These are phyloP conservation scores for Chlorophyllum brunneum DNA, from an alignment of 768 basidiomycete species.

Conservation along the genomic window DNA sequence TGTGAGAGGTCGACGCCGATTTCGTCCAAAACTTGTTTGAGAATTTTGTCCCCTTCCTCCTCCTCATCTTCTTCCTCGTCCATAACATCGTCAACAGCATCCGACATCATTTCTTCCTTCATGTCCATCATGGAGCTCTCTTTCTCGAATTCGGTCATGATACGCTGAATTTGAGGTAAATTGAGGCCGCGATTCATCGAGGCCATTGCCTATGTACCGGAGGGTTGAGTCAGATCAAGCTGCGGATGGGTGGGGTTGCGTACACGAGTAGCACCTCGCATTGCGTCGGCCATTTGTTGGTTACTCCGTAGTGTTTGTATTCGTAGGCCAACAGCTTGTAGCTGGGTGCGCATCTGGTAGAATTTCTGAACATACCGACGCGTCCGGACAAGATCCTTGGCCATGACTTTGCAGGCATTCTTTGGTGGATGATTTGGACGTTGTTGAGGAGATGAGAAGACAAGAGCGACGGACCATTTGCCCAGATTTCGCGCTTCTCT, in stretches of 20 bases:
- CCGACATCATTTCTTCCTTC: conserved; percentile 99
- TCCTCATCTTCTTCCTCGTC: conserved; percentile 97
- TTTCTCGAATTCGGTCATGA: conserved; percentile 98
- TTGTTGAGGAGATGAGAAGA: conserved; percentile 3
- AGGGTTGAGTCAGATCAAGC: conserved; percentile 10
- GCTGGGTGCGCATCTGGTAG: conserved; percentile 97
- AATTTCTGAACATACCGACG: conserved; percentile 96
- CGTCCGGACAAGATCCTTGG: conserved; percentile 96
- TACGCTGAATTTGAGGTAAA: conserved; percentile 89
- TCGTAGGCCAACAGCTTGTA: conserved; percentile 91
- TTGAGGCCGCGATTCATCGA: conserved; percentile 97
- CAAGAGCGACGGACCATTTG: conserved; percentile 66
- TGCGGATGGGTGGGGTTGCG: conserved; percentile 25
- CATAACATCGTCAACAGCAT: conserved; percentile 97
- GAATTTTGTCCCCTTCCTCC: conserved; percentile 90
- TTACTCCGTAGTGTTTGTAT: conserved; percentile 97
- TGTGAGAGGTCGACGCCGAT: conserved; percentile 92
- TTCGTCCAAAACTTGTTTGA: conserved; percentile 95
- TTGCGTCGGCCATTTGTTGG: conserved; percentile 99
- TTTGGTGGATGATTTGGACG: conserved; percentile 30
- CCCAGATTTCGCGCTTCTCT: conserved; percentile 91
- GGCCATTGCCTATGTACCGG: conserved; percentile 78
- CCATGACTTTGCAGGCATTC: conserved; percentile 99
- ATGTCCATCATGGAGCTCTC: conserved; percentile 99
- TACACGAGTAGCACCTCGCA: conserved; percentile 96